phyloP scores from a whole-genome alignment of 768 basidiomycete genomes.

The Erythrobasidium yunnanense region DNA sequence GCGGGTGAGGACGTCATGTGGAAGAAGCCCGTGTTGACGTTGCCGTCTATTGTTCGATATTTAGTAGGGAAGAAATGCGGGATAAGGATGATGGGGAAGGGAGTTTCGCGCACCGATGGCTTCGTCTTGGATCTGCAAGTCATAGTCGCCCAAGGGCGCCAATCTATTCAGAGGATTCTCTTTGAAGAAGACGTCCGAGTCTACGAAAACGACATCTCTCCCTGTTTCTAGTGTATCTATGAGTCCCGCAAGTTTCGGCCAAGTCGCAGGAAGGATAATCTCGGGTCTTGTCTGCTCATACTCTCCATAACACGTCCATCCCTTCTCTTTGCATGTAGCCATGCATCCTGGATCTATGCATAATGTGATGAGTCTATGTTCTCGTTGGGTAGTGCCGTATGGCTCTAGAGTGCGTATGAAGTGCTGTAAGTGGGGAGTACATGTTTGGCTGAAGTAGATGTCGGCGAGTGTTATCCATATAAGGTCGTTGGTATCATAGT shows the following conservation, averaged over 20 bases:
- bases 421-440: conserved; percentile 4
- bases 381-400: background rate
- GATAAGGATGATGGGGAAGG: no score
- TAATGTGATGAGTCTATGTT: conserved; percentile 11
- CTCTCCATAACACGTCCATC: conserved; percentile 22
- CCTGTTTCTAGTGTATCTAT: conserved; percentile 18
- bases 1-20: conserved; percentile 7
- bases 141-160: conserved; percentile 1
- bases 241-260: conserved; percentile 14
- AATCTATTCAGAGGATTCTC: conserved; percentile 8
- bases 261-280: conserved; percentile 14
- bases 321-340: conserved; percentile 2
- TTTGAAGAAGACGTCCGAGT: conserved; percentile 17
- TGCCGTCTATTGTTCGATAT: background rate
- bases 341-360: conserved; percentile 20
- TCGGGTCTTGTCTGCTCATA: conserved; percentile 15
- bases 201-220: conserved; percentile 16
- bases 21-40: conserved; percentile 23
- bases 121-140: conserved; percentile 19
- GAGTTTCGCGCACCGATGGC: background rate
- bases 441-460: conserved; percentile 2
- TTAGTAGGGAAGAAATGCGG: no score
- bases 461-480: conserved; percentile 20
- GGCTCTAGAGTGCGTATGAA: background rate
- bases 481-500: conserved; percentile 3